Conservation (phyloP, 169 alveolate species). For the Plasmodium fragile region DNA sequence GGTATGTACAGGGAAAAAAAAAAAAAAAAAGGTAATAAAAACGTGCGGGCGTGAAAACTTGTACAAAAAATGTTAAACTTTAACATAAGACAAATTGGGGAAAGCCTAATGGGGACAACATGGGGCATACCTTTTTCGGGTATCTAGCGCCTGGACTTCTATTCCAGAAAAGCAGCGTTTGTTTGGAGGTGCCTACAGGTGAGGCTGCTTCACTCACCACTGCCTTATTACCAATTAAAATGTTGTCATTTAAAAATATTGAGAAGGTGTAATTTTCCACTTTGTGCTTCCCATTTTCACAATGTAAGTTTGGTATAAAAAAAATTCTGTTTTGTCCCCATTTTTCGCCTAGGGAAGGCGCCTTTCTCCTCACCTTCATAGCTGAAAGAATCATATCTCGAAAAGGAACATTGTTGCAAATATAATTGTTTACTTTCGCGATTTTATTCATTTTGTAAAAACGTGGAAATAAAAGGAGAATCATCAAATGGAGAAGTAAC, state of each 20-base stretch:
- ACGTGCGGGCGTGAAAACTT: background rate
- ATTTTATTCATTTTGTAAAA: slow-evolving; percentile 41
- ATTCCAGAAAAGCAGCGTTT: slow-evolving; percentile 58
- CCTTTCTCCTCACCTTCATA: background rate
- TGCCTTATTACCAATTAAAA: slow-evolving; percentile 27
- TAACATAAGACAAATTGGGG: background rate
- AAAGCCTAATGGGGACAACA: background rate
- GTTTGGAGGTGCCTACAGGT: background rate
- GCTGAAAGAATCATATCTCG: slow-evolving; percentile 1
- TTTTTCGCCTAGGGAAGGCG: background rate
- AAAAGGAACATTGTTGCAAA: slow-evolving; percentile 7
- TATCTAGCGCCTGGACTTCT: slow-evolving; percentile 77
- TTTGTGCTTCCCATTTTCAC: background rate
- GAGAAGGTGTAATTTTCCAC: background rate
- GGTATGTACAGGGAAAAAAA: background rate
- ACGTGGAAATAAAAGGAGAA: background rate
- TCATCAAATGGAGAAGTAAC: background rate
- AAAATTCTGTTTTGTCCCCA: background rate
- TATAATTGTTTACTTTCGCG: slow-evolving; percentile 4
- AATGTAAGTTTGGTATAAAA: background rate
- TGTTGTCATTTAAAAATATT: slow-evolving; percentile 23
- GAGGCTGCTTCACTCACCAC: background rate
- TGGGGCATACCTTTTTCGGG: slow-evolving; percentile 63
- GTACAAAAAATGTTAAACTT: background rate
- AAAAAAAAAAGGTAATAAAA: background rate